Conservation (phyloP, 2,329 filamentous ascomycete species). For the Lecanosticta acicola region DNA sequence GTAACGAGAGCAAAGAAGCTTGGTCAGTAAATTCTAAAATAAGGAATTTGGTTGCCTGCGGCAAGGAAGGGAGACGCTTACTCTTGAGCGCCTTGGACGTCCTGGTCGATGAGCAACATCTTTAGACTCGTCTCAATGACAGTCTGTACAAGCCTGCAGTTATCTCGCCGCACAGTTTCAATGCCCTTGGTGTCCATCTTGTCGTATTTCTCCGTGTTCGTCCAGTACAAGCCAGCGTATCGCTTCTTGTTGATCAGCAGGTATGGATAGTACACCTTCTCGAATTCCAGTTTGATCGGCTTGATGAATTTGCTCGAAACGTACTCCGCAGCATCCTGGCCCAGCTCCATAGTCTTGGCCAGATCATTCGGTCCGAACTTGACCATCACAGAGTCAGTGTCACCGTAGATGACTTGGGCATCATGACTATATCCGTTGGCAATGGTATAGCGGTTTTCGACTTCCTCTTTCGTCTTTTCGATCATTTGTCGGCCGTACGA, state of each 20-base stretch:
- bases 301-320: constrained; percentile 92
- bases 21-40: constrained; percentile 34
- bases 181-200: constrained; percentile 99
- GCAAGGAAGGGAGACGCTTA: constrained; percentile 47
- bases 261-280: constrained; percentile 98
- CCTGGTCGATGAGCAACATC: constrained; percentile 91
- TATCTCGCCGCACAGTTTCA: constrained; percentile 94
- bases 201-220: constrained; percentile 86
- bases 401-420: constrained; percentile 95
- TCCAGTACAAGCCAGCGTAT: constrained; percentile 97
- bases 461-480: constrained; percentile 94
- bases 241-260: constrained; percentile 99
- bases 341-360: constrained; percentile 83
- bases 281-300: constrained; percentile 97
- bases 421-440: constrained; percentile 93
- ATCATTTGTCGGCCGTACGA: constrained; percentile 99
- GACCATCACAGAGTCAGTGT: constrained; percentile 99
- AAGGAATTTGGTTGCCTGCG: constrained; percentile 2
- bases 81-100: constrained; percentile 87
- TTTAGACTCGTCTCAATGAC: constrained; percentile 94
- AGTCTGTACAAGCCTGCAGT: constrained; percentile 89
- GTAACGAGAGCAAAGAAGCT: constrained; percentile 14
- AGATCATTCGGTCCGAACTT: constrained; percentile 92
- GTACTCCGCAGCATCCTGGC: constrained; percentile 82
- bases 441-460: constrained; percentile 82